Evolutionary conservation across 163 green algal genomes (phyloP).

Genomic region (Prototheca cutis): DNA sequence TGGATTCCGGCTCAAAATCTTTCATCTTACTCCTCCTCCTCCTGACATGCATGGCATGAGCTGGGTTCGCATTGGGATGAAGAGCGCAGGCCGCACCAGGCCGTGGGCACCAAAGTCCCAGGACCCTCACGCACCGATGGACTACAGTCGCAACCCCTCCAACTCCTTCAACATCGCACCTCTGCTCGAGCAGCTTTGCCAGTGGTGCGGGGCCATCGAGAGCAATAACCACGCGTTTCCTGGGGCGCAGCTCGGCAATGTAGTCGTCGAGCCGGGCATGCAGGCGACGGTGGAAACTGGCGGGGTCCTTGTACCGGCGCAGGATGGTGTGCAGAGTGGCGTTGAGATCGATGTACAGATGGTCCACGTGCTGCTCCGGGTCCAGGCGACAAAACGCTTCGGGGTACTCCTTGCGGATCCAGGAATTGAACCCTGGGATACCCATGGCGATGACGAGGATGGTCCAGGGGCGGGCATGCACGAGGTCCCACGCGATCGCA

Average conservation of each 20-base stretch:
- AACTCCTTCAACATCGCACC: too few relatives aligned
- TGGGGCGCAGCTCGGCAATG: slow-evolving; percentile 32
- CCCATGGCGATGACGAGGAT: slow-evolving; percentile 13
- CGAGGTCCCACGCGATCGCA: too few relatives aligned
- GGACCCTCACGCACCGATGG: too few relatives aligned
- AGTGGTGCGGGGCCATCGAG: slow-evolving; percentile 74
- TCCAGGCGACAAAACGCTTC: slow-evolving; percentile 15
- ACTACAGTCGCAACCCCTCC: too few relatives aligned
- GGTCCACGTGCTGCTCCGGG: slow-evolving; percentile 3
- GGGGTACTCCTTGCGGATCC: slow-evolving; percentile 17
- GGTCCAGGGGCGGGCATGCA: background rate
- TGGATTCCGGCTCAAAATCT: too few relatives aligned
- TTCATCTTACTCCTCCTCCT: background rate
- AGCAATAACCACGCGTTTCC: slow-evolving; percentile 59
- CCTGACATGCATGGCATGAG: too few relatives aligned
- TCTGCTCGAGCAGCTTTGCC: slow-evolving; percentile 77
- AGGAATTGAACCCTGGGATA: slow-evolving; percentile 22
- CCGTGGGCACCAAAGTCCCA: too few relatives aligned
- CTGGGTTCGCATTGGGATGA: too few relatives aligned
- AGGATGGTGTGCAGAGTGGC: slow-evolving; percentile 23
- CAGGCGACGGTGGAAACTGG: slow-evolving; percentile 49
- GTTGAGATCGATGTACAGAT: slow-evolving; percentile 27
- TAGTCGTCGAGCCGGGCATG: slow-evolving; percentile 52
- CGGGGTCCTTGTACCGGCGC: slow-evolving; percentile 9
- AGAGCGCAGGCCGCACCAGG: too few relatives aligned